These are phyloP conservation scores for Sarcomyxa edulis DNA, from an alignment of 768 basidiomycete genomes.

Conservation along the genomic window DNA sequence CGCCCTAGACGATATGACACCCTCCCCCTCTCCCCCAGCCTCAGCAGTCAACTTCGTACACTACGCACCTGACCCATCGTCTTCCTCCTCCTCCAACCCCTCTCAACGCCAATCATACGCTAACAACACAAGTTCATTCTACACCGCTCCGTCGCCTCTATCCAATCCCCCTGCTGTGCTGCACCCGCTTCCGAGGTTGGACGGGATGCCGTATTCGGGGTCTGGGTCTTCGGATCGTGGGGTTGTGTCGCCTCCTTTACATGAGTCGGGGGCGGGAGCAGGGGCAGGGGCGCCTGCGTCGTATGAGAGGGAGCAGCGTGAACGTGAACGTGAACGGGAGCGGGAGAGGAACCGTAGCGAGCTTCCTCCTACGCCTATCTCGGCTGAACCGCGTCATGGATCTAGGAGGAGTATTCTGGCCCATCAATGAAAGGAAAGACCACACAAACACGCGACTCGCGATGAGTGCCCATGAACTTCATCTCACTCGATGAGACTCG, in stretches of 20 bases:
- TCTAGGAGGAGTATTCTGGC: slow-evolving; percentile 31
- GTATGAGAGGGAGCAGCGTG: too few species aligned
- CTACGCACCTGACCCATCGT: slow-evolving; percentile 36
- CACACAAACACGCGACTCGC: too few species aligned
- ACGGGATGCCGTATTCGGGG: slow-evolving; percentile 3
- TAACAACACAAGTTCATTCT: slow-evolving; percentile 31
- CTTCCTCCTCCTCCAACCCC: neutral
- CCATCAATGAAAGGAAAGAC: slow-evolving; percentile 21
- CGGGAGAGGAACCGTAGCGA: slow-evolving; percentile 41
- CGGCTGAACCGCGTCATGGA: slow-evolving; percentile 31
- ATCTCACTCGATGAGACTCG: too few species aligned
- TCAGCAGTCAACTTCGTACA: slow-evolving; percentile 52
- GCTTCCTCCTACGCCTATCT: slow-evolving; percentile 39
- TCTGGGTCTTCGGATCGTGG: slow-evolving; percentile 1
- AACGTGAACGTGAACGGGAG: too few species aligned
- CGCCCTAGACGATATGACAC: slow-evolving; percentile 32
- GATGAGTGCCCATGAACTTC: neutral
- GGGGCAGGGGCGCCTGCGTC: slow-evolving; percentile 32
- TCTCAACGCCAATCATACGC: slow-evolving; percentile 24
- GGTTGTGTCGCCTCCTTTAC: neutral
- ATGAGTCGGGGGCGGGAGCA: slow-evolving; percentile 1
- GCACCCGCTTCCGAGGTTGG: slow-evolving; percentile 12
- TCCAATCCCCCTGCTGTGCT: slow-evolving; percentile 35
- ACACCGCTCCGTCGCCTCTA: slow-evolving; percentile 48
- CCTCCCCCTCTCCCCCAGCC: slow-evolving; percentile 67